Evolutionary conservation across 345 rosid genomes (phyloP), one percentile per base, ranked within the genome.

Genomic region (Populus nigra): DNA sequence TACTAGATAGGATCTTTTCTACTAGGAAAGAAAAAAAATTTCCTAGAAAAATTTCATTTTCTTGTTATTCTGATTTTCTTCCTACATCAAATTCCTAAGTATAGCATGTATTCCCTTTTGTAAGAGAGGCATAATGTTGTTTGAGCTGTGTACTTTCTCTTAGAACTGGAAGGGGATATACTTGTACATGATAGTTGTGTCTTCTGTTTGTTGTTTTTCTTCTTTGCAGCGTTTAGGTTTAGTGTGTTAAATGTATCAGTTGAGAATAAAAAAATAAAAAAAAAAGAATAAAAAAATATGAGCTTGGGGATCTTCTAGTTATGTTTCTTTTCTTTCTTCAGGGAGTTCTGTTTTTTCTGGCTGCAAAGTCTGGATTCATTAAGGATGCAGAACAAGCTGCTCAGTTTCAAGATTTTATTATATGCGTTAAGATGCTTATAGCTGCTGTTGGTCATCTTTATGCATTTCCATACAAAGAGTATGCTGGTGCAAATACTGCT

Each of bases 291-390:
- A 29, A 33, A 43, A 43, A 12, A 27, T 22, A 2, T 27, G 31
- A 50, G 59, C 59, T 62, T 74, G 69, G 36, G 11, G 73, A 11
- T 27, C 18, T 55, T 69, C 7, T 25, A 5, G 35, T 41, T 8
- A 15, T 22, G 12, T 69, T 27, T 61, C 12, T 23, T 16, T 62
- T 61, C 23, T 65, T 55, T 45, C 38, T 74, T 55, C 86, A 96
- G 99, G 99, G 99, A 53, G 98, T 96, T 85, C 83, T 94, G 68
- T 90, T 96, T 82, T 96, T 96, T 84, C 97, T 96, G 55, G 94
- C 94, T 85, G 99, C 99, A 74, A 96, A 92, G 72, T 90, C 97
- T 74, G 91, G 92, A 79, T 88, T 85, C 45, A 92, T 94, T 63
- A 88, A 88, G 83, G 86, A 89, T 72, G 89, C 89, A 69, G 98